These are phyloP conservation scores for Candida albicans DNA, from an alignment of 1,139 yeast genomes.

Conservation along the genomic window DNA sequence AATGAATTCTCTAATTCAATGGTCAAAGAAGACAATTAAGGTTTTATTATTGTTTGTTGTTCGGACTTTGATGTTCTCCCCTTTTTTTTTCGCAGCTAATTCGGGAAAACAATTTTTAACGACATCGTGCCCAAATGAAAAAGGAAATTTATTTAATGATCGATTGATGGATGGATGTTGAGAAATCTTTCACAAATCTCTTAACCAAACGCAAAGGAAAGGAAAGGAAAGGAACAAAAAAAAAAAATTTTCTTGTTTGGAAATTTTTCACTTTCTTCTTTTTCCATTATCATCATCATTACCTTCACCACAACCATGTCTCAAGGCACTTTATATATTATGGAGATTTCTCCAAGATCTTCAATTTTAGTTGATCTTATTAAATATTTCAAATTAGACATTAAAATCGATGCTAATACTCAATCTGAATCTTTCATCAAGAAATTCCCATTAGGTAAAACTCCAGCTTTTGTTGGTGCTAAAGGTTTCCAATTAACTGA, in stretches of 20 bases:
- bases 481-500: slow-evolving; percentile 81
- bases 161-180: too few species aligned
- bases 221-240: too few species aligned
- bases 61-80: too few species aligned
- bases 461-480: slow-evolving; percentile 79
- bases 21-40: too few species aligned
- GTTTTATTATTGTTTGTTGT: too few species aligned
- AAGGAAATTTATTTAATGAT: too few species aligned
- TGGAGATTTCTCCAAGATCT: slow-evolving; percentile 52
- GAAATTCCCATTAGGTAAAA: slow-evolving; percentile 68
- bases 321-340: slow-evolving; percentile 58
- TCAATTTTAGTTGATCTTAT: slow-evolving; percentile 36
- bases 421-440: slow-evolving; percentile 41
- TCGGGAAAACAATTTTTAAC: too few species aligned
- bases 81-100: too few species aligned
- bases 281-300: too few species aligned
- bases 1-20: too few species aligned
- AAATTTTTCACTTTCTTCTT: background rate
- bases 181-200: too few species aligned
- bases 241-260: slow-evolving; percentile 1
- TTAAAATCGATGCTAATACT: slow-evolving; percentile 45
- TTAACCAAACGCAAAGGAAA: background rate
- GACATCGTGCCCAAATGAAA: too few species aligned
- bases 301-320: slow-evolving; percentile 47
- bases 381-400: slow-evolving; percentile 68